phyloP scores from a whole-genome alignment of 208 protist species.

The Trypanosoma boissoni region DNA sequence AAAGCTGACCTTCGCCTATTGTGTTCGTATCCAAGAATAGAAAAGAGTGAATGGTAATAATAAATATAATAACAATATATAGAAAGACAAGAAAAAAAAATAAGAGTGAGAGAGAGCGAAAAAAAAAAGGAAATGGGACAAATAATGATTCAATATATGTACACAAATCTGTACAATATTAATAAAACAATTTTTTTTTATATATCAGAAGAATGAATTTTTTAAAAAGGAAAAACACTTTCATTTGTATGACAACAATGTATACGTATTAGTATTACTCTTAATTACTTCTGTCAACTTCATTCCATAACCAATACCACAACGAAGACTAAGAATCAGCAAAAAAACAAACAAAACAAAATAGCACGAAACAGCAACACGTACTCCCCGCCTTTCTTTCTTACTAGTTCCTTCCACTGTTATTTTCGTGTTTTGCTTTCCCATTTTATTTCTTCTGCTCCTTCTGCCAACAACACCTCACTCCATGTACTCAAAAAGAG shows the following conservation, averaged over 20 bases:
- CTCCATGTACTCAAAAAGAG: neutral
- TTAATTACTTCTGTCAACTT: too few species aligned
- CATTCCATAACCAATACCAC: too few species aligned
- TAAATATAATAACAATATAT: too few species aligned
- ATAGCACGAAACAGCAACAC: neutral
- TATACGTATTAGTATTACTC: too few species aligned
- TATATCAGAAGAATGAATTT: too few species aligned
- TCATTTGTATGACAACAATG: too few species aligned
- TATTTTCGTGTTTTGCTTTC: neutral
- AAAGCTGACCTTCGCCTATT: too few species aligned
- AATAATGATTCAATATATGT: neutral
- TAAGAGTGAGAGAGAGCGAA: neutral
- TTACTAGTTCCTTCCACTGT: neutral
- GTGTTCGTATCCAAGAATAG: too few species aligned
- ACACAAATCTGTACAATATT: too few species aligned
- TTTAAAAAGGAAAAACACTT: neutral
- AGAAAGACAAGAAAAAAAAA: neutral
- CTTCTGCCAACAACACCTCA: neutral
- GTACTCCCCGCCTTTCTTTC: neutral
- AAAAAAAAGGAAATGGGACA: constrained; percentile 1
- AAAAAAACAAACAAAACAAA: neutral
- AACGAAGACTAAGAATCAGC: neutral
- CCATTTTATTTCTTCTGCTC: neutral
- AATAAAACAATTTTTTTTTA: too few species aligned
- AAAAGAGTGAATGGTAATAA: too few species aligned